Evolutionary conservation across 176 grass and related monocot species (phyloP), one percentile per base, ranked within the genome.

Genomic region (Oryza meridionalis): DNA sequence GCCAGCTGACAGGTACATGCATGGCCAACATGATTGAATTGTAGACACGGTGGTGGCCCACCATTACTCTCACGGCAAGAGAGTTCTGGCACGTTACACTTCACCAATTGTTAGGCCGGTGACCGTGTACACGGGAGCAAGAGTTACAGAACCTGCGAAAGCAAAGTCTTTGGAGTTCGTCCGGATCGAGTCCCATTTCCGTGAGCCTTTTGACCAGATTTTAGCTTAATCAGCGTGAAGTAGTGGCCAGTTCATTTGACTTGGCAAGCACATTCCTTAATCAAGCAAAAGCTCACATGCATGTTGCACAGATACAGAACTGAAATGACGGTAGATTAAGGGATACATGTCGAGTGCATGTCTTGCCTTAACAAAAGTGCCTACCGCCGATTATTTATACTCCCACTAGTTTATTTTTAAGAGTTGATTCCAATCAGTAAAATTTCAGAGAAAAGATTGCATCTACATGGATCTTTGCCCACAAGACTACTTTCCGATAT

Each of bases 181-280:
- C 40, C 40, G n/a, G 15, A 17, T 24, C 5, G 19, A 26, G 27
- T 33, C 51, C 33, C 65, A 5, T 58, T 22, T 8, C 69, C 24
- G 50, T 13, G 55, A 19, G 37, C 17, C n/a, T 12, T 50, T 35
- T 81, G 82, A 85, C 64, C 75, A 69, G 46, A 31, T 71, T 27
- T 27, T 51, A 2, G 65, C 43, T 68, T 42, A 24, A 31, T 69
- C 69, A 49, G 69, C 87, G 76, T 84, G 70, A 37, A 49, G 29
- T 27, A 0, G 76, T 7, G 1, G 27, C 38, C 82, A 53, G 82
- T 81, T 70, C 87, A 15, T 81, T 85, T 89, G 77, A 85, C 87
- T 81, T 70, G 82, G 81, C 69, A 43, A 3, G 11, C 59, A 55
- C 58, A 24, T 65, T 64, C 17, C 45, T 14, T 2, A 37, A 79